Evolutionary conservation across 176 grass and related monocot genomes (phyloP).

Genomic region (Oryza nivara): DNA sequence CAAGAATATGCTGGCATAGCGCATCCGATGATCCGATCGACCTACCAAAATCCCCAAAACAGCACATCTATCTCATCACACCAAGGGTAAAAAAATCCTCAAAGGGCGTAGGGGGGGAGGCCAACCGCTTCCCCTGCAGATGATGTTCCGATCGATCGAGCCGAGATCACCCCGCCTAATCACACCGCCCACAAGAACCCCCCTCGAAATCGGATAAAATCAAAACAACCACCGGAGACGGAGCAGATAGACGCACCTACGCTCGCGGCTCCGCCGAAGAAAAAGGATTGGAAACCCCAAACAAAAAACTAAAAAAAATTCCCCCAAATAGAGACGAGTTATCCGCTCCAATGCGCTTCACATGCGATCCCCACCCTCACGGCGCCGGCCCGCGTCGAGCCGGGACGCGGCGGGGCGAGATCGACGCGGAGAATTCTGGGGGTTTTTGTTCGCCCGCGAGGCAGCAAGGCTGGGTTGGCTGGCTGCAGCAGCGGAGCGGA

Average conservation of each 20-base stretch:
- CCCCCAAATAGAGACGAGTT: neutral
- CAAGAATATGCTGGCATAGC: neutral
- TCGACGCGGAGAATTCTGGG: neutral
- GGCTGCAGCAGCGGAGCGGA: neutral
- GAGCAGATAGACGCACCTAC: neutral
- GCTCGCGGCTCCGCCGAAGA: neutral
- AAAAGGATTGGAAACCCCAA: neutral
- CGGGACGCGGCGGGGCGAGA: neutral
- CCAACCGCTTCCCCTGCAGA: neutral
- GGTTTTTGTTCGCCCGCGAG: neutral
- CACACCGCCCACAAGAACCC: neutral
- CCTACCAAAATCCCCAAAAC: neutral
- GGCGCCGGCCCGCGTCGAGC: neutral
- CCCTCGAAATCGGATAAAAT: neutral
- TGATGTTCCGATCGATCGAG: slow-evolving; percentile 19
- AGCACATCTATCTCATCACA: neutral
- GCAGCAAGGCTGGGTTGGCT: neutral
- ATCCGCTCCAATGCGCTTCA: neutral
- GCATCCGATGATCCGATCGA: slow-evolving; percentile 10
- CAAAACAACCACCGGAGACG: neutral
- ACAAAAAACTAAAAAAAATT: neutral
- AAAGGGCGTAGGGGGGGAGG: neutral
- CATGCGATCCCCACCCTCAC: neutral
- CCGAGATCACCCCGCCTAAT: neutral
- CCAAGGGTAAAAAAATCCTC: neutral